phyloP scores from a whole-genome alignment of 257 asterid genomes.

The Solanum verrucosum region DNA sequence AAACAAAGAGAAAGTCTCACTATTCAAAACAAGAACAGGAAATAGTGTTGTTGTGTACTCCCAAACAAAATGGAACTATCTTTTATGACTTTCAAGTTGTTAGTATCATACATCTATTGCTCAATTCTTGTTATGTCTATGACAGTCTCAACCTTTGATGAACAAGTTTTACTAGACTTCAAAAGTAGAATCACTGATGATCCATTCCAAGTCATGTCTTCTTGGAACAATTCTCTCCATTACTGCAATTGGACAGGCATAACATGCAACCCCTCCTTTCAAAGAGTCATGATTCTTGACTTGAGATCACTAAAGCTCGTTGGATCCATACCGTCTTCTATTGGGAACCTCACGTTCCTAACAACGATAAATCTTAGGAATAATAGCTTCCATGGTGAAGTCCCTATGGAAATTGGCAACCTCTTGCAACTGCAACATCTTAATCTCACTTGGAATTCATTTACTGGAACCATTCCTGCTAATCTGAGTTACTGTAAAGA shows the following conservation, averaged over 20 bases:
- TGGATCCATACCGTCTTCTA: constrained; percentile 9
- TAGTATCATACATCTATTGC: not conserved
- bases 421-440: constrained; percentile 1
- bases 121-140: not conserved
- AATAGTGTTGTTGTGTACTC: not conserved
- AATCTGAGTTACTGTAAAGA: constrained; percentile 12
- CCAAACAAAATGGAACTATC: not conserved
- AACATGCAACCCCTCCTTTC: not conserved
- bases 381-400: constrained; percentile 12
- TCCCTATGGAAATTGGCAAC: constrained; percentile 16
- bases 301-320: not conserved
- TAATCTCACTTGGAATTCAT: constrained; percentile 8
- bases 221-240: constrained; percentile 6
- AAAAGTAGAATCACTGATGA: not conserved
- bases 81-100: not conserved
- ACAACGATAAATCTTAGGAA: not conserved
- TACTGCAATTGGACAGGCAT: constrained; percentile 22
- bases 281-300: constrained; percentile 6
- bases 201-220: not conserved
- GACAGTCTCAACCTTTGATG: not conserved
- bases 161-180: not conserved
- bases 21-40: not conserved
- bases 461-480: constrained; percentile 9
- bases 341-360: constrained; percentile 15
- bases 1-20: not conserved